Conservation (phyloP, 371 early-diverging fungal species). For the Enterocytospora artemiae region DNA sequence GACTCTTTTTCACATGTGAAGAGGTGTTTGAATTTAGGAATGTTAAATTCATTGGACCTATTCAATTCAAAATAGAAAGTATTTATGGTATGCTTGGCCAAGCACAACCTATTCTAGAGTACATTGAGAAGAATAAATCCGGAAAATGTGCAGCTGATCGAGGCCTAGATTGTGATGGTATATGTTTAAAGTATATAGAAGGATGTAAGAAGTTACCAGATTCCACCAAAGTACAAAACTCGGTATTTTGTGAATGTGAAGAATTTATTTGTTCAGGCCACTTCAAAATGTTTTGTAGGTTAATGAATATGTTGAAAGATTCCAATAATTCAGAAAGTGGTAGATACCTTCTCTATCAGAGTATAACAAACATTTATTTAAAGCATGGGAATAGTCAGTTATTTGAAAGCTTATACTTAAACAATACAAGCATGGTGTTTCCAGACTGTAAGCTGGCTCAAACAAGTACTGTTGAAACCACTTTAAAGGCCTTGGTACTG, state of each 20-base stretch:
- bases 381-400: constrained; percentile 29
- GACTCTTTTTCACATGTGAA: constrained; percentile 33
- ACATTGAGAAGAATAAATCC: constrained; percentile 4
- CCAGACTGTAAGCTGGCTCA: constrained; percentile 14
- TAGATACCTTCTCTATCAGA: constrained; percentile 15
- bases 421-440: not conserved
- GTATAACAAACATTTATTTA: constrained; percentile 24
- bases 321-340: not conserved
- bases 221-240: too few species aligned
- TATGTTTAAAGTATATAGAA: constrained; percentile 12
- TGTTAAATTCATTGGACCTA: constrained; percentile 35
- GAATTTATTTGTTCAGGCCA: not conserved
- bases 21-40: constrained; percentile 13
- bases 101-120: not conserved
- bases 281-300: not conserved
- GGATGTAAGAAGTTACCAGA: not conserved
- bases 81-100: not conserved
- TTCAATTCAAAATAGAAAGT: constrained; percentile 4
- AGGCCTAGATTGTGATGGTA: not conserved
- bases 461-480: constrained; percentile 25
- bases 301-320: not conserved
- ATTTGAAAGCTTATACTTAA: not conserved
- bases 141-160: constrained; percentile 1
- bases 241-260: not conserved
- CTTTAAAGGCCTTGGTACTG: constrained; percentile 16